Conservation (phyloP, 768 basidiomycete genomes). For the Gymnopilus junonius region DNA sequence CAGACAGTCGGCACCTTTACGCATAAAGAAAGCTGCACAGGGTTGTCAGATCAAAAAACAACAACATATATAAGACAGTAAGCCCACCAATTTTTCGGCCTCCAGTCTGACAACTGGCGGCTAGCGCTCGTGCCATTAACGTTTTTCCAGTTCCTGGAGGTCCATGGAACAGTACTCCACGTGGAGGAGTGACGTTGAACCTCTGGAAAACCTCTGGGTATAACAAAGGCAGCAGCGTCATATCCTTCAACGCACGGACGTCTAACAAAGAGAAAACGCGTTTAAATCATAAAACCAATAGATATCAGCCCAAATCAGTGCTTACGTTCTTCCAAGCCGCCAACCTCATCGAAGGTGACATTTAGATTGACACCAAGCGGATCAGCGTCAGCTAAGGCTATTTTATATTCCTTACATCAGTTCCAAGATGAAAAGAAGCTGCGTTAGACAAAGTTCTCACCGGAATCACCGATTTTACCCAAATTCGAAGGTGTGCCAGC, state of each 20-base stretch:
- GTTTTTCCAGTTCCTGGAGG: constrained; percentile 99
- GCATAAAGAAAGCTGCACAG: constrained; percentile 93
- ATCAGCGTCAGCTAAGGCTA: constrained; percentile 92
- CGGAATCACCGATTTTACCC: constrained; percentile 82
- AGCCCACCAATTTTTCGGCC: constrained; percentile 86
- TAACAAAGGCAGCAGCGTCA: constrained; percentile 93
- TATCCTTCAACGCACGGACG: constrained; percentile 96
- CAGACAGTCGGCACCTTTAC: constrained; percentile 96
- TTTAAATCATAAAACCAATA: background rate
- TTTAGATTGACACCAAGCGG: constrained; percentile 92
- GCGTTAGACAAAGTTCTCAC: constrained; percentile 39
- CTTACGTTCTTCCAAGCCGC: constrained; percentile 92
- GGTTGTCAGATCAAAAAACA: background rate
- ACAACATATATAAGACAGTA: background rate
- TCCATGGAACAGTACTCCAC: constrained; percentile 97
- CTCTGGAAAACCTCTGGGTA: constrained; percentile 97
- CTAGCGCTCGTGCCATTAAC: constrained; percentile 89
- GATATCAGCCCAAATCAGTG: constrained; percentile 15
- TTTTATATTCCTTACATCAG: constrained; percentile 14
- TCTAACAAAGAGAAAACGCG: constrained; percentile 50
- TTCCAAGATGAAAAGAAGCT: constrained; percentile 18
- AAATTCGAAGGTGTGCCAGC: constrained; percentile 85
- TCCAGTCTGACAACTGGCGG: constrained; percentile 86
- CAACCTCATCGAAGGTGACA: constrained; percentile 96
- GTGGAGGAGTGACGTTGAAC: constrained; percentile 92